A percentile compares a stretch with the other conserved stretches of the same genome.
Conservation (phyloP, 768 basidiomycete genomes). For the Lyophyllum decastes region DNA sequence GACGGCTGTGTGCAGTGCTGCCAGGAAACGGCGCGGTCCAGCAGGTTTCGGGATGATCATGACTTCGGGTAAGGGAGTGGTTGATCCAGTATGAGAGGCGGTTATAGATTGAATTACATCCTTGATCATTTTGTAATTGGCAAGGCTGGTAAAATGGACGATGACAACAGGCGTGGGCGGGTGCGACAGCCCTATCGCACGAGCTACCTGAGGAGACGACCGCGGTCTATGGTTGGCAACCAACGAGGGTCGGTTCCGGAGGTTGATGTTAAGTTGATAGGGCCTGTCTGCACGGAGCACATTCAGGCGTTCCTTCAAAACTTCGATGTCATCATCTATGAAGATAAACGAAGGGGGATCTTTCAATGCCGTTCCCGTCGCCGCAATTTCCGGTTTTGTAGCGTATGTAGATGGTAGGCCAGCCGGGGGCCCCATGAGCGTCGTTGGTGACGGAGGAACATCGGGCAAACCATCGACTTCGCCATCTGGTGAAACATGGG, state of each 20-base stretch:
- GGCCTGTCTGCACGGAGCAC: conserved; percentile 62
- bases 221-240: conserved; percentile 69
- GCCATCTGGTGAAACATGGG: conserved; percentile 68
- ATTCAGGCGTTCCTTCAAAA: conserved; percentile 75
- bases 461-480: conserved; percentile 42
- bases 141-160: conserved; percentile 88
- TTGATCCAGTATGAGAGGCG: conserved; percentile 42
- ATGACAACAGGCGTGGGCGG: conserved; percentile 52
- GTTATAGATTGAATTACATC: conserved; percentile 79
- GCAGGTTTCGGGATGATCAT: conserved; percentile 98
- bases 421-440: conserved; percentile 2
- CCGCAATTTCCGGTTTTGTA: conserved; percentile 2
- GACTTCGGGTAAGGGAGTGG: conserved; percentile 73
- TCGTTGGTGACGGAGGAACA: conserved; percentile 14
- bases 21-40: conserved; percentile 90
- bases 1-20: conserved; percentile 88
- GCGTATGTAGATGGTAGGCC: conserved; percentile 7
- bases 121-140: conserved; percentile 86
- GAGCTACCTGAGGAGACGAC: conserved; percentile 80
- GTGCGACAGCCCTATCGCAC: conserved; percentile 42
- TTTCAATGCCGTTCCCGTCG: conserved; percentile 13
- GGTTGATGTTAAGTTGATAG: conserved; percentile 36
- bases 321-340: conserved; percentile 89
- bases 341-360: conserved; percentile 66
- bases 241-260: conserved; percentile 69